Percentiles rank a stretch among this genome's conserved stretches.
Evolutionary conservation across 2,329 filamentous ascomycete genomes (phyloP).

Genomic region (Colletotrichum limetticola): DNA sequence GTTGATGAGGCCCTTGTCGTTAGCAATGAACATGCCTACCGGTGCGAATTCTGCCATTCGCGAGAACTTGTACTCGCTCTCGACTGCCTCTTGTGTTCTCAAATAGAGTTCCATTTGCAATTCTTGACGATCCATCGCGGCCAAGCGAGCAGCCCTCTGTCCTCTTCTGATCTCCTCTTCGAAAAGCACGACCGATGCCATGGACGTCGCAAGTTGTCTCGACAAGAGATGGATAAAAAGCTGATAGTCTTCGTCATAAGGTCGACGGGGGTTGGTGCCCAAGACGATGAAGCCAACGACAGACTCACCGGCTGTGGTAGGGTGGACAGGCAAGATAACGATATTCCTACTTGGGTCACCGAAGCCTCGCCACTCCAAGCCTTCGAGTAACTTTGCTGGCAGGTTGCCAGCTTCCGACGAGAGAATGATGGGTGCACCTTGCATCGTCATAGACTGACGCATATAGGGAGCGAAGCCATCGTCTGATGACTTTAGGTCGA

Average conservation of each 20-base stretch:
- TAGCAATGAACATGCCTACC: conserved; percentile 87
- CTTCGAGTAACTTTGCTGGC: conserved; percentile 71
- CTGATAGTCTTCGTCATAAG: conserved; percentile 83
- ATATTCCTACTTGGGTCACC: conserved; percentile 76
- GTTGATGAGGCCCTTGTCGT: conserved; percentile 74
- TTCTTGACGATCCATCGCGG: conserved; percentile 80
- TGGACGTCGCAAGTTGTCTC: conserved; percentile 80
- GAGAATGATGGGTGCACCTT: conserved; percentile 73
- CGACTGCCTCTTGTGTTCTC: conserved; percentile 69
- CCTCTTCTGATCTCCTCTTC: conserved; percentile 84
- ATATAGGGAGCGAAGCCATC: conserved; percentile 83
- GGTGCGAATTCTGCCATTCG: conserved; percentile 87
- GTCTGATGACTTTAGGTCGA: conserved; percentile 77
- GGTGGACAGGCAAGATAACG: conserved; percentile 82
- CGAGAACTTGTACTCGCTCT: conserved; percentile 82
- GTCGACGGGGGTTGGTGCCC: conserved; percentile 81
- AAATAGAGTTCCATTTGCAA: conserved; percentile 80
- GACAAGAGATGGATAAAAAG: conserved; percentile 81
- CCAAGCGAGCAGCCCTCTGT: conserved; percentile 77
- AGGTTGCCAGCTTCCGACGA: conserved; percentile 75
- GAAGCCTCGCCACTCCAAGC: conserved; percentile 76
- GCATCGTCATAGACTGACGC: conserved; percentile 76
- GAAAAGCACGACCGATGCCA: conserved; percentile 84
- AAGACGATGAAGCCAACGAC: conserved; percentile 83
- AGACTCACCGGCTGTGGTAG: conserved; percentile 75